Evolutionary conservation across 192 early-diverging fungal species (phyloP), one percentile per base, ranked within the genome.

Genomic region (Backusella liffmaniae): DNA sequence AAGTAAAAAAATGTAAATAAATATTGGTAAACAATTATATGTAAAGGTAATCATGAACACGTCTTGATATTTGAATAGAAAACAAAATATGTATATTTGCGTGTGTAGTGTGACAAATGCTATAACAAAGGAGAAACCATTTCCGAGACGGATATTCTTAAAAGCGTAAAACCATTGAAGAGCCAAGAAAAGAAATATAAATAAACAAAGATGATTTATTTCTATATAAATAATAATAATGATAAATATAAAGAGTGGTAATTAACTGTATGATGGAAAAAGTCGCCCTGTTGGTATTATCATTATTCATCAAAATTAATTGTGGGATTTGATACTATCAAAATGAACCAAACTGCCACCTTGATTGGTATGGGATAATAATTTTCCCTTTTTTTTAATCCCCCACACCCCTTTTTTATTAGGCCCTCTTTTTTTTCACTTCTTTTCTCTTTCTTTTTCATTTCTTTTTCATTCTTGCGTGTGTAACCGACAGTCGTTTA

Each of bases 281-380:
- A 59, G 56, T 1, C 3, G 7, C 21, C 13, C 56, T 59, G 15
- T 44, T 23, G 15, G 18, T 62, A 62, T 26, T 59, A 26, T 26
- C 26, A 59, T 62, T 62, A 62, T 62, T 62, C 56, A 62, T 62
- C 56, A 62, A 62, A 62, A 62, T 62, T 62, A 62, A 62, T 62
- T 62, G 56, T 62, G 56, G 56, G 56, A 62, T 29, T 62, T 62
- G 26, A 62, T 62, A 62, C 56, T 62, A 62, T 62, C 23, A 29
- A 62, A 62, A 62, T 62, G 23, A 62, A 62, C 56, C 29, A 62
- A 62, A 62, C 56, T 62, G 8, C 56, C 10, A 9, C 29, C 56
- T 62, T 62, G 56, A 62, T 62, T 62, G 56, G 56, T 62, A 62
- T 13, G 23, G 56, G 56, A 26, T 62, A 62, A 62, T 62, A 23